A percentile compares a stretch with the other conserved stretches of the same genome.
phyloP scores from a whole-genome alignment of 306 rosid species.

The Alnus rubra region DNA sequence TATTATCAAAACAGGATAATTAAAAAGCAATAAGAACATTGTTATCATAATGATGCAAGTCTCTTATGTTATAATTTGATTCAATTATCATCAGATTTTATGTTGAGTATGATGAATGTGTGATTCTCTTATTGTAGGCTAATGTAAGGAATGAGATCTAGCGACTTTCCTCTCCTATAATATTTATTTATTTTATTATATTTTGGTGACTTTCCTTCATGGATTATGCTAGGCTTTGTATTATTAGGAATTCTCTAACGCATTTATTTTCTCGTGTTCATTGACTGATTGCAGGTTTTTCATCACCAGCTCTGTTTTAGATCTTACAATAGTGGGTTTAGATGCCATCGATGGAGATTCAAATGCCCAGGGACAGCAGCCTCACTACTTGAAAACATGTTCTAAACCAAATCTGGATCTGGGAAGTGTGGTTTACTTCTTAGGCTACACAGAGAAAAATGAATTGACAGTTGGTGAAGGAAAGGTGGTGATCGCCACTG shows the following conservation, averaged over 20 bases:
- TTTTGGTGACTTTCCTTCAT: background rate
- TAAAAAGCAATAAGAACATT: background rate
- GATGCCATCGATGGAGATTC: conserved; percentile 86
- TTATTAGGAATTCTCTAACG: conserved; percentile 10
- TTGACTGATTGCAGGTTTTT: conserved; percentile 77
- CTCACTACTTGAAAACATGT: conserved; percentile 73
- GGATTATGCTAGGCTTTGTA: conserved; percentile 7
- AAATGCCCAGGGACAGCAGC: conserved; percentile 63
- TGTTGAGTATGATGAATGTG: background rate
- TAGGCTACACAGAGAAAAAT: conserved; percentile 74
- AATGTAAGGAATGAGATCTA: conserved; percentile 5
- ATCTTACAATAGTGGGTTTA: conserved; percentile 95
- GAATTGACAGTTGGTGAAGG: conserved; percentile 88
- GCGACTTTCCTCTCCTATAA: background rate
- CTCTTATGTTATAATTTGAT: background rate
- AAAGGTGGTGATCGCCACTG: conserved; percentile 92
- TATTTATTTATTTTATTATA: background rate
- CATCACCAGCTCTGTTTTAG: conserved; percentile 89
- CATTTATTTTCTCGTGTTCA: background rate
- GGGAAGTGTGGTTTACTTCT: conserved; percentile 82
- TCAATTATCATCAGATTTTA: background rate
- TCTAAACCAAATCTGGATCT: conserved; percentile 81
- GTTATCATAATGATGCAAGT: background rate
- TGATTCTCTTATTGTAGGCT: background rate
- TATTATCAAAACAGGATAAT: background rate